Percentiles rank a stretch among this genome's conserved stretches.
phyloP scores from a whole-genome alignment of 352 stramenopile genomes.

The Globisporangium abappressorium region DNA sequence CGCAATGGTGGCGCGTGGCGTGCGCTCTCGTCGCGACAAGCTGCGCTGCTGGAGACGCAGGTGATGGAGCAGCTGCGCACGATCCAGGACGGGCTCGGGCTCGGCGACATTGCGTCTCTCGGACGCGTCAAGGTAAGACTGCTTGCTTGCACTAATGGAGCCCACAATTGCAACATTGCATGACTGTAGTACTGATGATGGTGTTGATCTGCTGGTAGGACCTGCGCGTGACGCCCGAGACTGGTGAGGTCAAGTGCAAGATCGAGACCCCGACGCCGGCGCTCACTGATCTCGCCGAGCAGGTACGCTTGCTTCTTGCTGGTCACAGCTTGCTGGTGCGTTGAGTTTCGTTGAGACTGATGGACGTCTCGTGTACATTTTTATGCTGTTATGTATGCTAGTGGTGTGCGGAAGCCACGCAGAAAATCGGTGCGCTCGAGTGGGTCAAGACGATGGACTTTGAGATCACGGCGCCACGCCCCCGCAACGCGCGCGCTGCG shows the following conservation, averaged over 20 bases:
- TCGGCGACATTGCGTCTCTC: conserved; percentile 70
- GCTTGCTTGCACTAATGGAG: not conserved
- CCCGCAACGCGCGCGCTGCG: conserved; percentile 59
- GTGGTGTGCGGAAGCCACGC: conserved; percentile 64
- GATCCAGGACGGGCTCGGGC: conserved; percentile 68
- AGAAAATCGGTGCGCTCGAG: conserved; percentile 48
- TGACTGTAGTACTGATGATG: not conserved
- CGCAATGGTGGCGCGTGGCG: conserved; percentile 14
- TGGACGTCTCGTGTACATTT: not conserved
- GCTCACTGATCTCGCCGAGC: conserved; percentile 63
- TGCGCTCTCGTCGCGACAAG: conserved; percentile 58
- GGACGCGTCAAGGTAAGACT: conserved; percentile 72
- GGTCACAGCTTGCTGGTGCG: not conserved
- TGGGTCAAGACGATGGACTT: conserved; percentile 78
- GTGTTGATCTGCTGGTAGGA: conserved; percentile 31
- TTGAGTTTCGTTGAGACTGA: not conserved
- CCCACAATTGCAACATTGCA: not conserved
- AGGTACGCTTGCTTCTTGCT: conserved; percentile 31
- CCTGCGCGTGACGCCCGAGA: conserved; percentile 39
- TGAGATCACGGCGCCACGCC: conserved; percentile 55
- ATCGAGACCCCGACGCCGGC: conserved; percentile 67
- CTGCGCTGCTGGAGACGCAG: conserved; percentile 70
- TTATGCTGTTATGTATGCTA: conserved; percentile 19
- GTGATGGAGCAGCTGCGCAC: conserved; percentile 67
- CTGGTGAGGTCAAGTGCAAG: conserved; percentile 61